Percentiles rank a stretch among this genome's conserved stretches.
phyloP scores from a whole-genome alignment of 1,284 basidiomycete genomes.

The Rhizoctonia solani region DNA sequence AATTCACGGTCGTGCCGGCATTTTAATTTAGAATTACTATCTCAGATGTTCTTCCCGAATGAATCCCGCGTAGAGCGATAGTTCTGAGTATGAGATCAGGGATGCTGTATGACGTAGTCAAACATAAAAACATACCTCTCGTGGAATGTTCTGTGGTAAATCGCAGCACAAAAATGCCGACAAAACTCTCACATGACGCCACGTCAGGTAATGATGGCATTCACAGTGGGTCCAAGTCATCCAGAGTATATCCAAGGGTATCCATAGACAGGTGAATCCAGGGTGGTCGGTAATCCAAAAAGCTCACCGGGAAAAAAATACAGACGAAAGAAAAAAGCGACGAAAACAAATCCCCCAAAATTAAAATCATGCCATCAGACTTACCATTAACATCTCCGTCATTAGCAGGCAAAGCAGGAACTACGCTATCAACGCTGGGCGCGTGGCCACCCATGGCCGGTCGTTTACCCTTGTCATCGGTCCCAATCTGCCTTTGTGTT shows the following conservation, averaged over 20 bases:
- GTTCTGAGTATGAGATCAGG: too few species aligned
- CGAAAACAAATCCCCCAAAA: background rate
- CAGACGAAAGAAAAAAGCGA: background rate
- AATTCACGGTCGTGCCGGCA: too few species aligned
- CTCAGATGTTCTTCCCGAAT: too few species aligned
- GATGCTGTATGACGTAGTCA: too few species aligned
- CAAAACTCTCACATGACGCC: too few species aligned
- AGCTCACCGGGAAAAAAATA: background rate
- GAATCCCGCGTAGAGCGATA: too few species aligned
- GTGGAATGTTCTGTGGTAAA: too few species aligned
- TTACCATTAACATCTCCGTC: conserved; percentile 21
- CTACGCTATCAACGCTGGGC: conserved; percentile 19
- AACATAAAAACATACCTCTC: too few species aligned
- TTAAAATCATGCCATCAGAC: background rate
- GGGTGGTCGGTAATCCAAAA: too few species aligned
- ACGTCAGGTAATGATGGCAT: too few species aligned
- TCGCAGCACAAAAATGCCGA: too few species aligned
- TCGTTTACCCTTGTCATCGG: background rate
- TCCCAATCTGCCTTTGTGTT: background rate
- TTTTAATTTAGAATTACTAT: too few species aligned
- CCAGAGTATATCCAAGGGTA: background rate
- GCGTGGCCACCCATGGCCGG: background rate
- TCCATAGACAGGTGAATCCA: background rate
- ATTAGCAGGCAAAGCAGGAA: background rate
- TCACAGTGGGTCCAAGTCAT: background rate